Evolutionary conservation across 805 yeast species (phyloP).

Genomic region (Sugiyamaella smithiae): DNA sequence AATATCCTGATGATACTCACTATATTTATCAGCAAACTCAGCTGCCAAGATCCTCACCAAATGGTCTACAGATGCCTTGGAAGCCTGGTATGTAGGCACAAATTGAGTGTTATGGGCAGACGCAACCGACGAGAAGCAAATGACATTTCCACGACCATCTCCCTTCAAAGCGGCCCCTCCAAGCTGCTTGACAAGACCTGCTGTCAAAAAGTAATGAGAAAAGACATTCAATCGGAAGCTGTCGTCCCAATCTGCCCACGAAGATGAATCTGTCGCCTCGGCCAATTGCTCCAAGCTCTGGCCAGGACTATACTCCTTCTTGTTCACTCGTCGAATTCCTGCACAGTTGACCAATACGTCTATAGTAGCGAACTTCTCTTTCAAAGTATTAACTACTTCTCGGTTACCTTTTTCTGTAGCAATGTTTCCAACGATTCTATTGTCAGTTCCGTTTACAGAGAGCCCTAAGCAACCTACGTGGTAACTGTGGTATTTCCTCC

Average conservation of each 20-base stretch:
- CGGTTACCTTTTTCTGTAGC: background rate
- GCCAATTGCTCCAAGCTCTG: background rate
- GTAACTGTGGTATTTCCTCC: background rate
- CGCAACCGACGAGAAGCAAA: constrained; percentile 7
- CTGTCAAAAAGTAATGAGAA: constrained; percentile 2
- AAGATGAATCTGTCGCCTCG: background rate
- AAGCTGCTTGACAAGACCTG: constrained; percentile 2
- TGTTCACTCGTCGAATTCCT: constrained; percentile 3
- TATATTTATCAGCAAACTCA: constrained; percentile 2
- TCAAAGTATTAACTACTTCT: constrained; percentile 3
- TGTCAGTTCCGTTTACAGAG: background rate
- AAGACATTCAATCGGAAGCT: constrained; percentile 1
- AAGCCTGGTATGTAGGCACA: constrained; percentile 8
- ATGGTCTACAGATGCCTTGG: constrained; percentile 8
- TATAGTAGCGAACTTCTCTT: background rate
- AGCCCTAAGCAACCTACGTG: background rate
- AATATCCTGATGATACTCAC: background rate
- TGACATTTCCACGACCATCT: constrained; percentile 8
- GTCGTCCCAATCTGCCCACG: constrained; percentile 2
- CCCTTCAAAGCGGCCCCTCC: constrained; percentile 9
- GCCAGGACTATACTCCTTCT: background rate
- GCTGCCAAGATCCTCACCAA: background rate
- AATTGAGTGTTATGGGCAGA: background rate
- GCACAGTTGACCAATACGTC: constrained; percentile 2
- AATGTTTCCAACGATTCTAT: background rate